phyloP scores from a whole-genome alignment of 805 yeast species.

The Ogataea ramenticola region DNA sequence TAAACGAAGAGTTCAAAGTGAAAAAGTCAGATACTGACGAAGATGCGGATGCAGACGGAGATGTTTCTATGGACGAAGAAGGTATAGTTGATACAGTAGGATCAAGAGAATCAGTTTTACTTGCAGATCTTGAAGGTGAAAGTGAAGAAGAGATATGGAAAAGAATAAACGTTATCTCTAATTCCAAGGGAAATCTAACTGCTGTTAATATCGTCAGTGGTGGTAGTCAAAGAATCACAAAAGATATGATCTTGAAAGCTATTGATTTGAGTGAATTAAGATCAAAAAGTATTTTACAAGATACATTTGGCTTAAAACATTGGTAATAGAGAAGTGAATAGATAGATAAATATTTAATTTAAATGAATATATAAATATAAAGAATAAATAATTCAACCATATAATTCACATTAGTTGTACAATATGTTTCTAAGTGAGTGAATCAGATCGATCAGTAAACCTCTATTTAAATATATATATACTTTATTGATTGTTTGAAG shows the following conservation, averaged over 20 bases:
- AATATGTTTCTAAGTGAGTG: too few relatives aligned
- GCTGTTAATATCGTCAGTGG: conserved; percentile 45
- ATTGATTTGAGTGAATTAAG: conserved; percentile 41
- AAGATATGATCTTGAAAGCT: conserved; percentile 39
- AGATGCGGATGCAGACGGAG: conserved; percentile 19
- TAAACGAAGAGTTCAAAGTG: conserved; percentile 15
- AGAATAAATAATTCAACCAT: too few relatives aligned
- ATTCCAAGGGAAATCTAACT: conserved; percentile 25
- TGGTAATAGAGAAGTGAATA: too few relatives aligned
- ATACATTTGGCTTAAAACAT: too few relatives aligned
- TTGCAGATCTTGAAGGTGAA: conserved; percentile 79
- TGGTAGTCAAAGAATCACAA: conserved; percentile 32
- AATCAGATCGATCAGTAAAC: too few relatives aligned
- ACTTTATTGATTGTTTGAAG: too few relatives aligned
- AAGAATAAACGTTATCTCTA: conserved; percentile 38
- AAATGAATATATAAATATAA: background rate
- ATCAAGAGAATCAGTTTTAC: conserved; percentile 31
- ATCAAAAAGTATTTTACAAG: conserved; percentile 30
- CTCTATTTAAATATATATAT: too few relatives aligned
- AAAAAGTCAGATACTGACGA: conserved; percentile 13
- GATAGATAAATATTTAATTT: too few relatives aligned
- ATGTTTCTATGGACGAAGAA: conserved; percentile 4
- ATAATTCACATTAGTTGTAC: too few relatives aligned
- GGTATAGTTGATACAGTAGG: conserved; percentile 2
- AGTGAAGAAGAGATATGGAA: conserved; percentile 68